phyloP scores from a whole-genome alignment of 495 filamentous ascomycete species.

The Apodospora peruviana region DNA sequence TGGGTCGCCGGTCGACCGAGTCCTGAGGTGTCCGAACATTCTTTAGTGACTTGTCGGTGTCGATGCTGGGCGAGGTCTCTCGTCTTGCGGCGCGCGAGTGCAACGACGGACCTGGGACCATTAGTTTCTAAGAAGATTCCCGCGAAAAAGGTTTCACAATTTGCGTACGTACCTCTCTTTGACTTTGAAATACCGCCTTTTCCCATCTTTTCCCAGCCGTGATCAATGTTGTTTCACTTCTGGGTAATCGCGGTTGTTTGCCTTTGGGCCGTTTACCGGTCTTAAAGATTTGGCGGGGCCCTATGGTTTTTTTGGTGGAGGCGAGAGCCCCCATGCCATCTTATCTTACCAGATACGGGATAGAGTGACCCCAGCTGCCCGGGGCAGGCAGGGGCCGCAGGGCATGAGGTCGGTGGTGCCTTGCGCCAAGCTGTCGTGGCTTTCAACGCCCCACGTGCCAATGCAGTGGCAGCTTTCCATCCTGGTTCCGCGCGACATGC shows the following conservation, averaged over 20 bases:
- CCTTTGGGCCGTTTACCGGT: no score
- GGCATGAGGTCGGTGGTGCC: no score
- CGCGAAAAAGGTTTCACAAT: no score
- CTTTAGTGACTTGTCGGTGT: conserved; percentile 72
- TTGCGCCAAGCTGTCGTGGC: conserved; percentile 7
- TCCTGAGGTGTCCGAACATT: conserved; percentile 50
- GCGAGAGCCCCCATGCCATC: no score
- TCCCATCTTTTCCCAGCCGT: conserved; percentile 30
- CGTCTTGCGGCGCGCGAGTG: conserved; percentile 73
- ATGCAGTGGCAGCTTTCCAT: no score
- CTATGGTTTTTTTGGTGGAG: no score
- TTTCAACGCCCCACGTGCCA: background rate
- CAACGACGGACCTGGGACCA: conserved; percentile 38
- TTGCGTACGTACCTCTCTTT: conserved; percentile 35
- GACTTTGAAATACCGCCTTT: conserved; percentile 36
- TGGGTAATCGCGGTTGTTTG: conserved; percentile 3
- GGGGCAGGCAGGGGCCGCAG: no score
- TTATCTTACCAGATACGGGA: no score
- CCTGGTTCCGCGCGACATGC: no score
- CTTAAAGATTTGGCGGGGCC: no score
- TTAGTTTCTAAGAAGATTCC: no score
- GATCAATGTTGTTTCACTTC: conserved; percentile 5
- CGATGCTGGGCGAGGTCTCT: conserved; percentile 62
- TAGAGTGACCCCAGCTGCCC: no score
- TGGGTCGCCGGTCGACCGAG: conserved; percentile 43